Conservation (phyloP, 73 alveolate species). For the Paramecium sexaurelia region DNA sequence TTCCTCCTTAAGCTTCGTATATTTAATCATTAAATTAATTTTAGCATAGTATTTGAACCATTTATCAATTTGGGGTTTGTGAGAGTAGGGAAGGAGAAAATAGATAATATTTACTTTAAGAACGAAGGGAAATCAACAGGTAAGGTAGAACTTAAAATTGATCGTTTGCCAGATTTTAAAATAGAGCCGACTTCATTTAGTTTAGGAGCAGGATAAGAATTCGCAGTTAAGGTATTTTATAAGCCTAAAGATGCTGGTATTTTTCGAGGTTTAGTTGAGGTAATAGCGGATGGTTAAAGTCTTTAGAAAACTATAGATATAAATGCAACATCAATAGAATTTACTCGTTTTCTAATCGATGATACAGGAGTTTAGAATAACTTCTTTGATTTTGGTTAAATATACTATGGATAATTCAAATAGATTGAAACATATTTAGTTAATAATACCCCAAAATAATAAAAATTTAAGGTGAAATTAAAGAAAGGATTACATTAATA, state of each 20-base stretch:
- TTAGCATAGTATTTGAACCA: slow-evolving; percentile 94
- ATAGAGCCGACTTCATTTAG: slow-evolving; percentile 90
- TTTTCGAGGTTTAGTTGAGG: slow-evolving; percentile 92
- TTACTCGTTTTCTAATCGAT: slow-evolving; percentile 71
- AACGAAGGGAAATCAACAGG: slow-evolving; percentile 96
- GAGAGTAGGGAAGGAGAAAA: slow-evolving; percentile 86
- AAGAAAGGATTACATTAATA: slow-evolving; percentile 87
- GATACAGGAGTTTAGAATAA: slow-evolving; percentile 92
- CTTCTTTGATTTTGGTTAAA: slow-evolving; percentile 94
- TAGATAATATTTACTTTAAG: slow-evolving; percentile 88
- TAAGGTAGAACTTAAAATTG: slow-evolving; percentile 85
- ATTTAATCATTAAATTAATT: not conserved
- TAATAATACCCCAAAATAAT: slow-evolving; percentile 95
- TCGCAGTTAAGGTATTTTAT: slow-evolving; percentile 80
- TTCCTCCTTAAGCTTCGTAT: slow-evolving; percentile 91
- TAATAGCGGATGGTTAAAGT: slow-evolving; percentile 92
- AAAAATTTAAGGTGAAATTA: slow-evolving; percentile 84
- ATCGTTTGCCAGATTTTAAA: slow-evolving; percentile 82
- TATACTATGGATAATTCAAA: slow-evolving; percentile 95
- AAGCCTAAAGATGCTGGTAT: slow-evolving; percentile 96
- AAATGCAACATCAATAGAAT: slow-evolving; percentile 96
- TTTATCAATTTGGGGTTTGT: slow-evolving; percentile 94
- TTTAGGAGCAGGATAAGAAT: slow-evolving; percentile 86
- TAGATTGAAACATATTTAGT: slow-evolving; percentile 93
- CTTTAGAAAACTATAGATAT: slow-evolving; percentile 93